Evolutionary conservation across 805 yeast species (phyloP).

Genomic region (Spathaspora passalidarum): DNA sequence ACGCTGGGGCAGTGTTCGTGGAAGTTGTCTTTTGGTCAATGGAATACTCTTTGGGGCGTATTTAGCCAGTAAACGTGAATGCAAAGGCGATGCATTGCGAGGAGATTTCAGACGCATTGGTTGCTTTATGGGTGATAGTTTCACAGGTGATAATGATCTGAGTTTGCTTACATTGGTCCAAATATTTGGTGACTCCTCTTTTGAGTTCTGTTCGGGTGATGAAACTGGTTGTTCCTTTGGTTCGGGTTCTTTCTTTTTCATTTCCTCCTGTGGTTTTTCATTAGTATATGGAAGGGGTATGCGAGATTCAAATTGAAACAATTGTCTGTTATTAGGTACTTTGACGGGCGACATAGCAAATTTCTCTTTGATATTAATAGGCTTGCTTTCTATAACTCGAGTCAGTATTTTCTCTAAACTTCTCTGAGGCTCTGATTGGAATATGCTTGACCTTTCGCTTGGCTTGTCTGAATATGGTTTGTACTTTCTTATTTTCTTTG

Average conservation of each 20-base stretch:
- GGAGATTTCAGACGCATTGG: not conserved
- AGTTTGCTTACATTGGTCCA: constrained; percentile 4
- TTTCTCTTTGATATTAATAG: constrained; percentile 3
- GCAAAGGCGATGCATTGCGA: not conserved
- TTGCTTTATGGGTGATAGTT: not conserved
- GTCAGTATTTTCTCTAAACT: not conserved
- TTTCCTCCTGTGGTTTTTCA: not conserved
- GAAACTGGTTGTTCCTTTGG: not conserved
- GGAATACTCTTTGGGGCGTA: not conserved
- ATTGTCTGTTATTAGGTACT: constrained; percentile 4
- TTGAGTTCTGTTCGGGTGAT: not conserved
- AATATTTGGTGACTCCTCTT: constrained; percentile 1
- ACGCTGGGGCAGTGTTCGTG: not conserved
- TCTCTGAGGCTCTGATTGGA: not conserved
- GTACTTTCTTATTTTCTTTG: constrained; percentile 2
- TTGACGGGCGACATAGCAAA: constrained; percentile 10
- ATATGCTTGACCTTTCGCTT: not conserved
- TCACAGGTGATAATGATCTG: constrained; percentile 6
- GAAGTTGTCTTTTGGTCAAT: not conserved
- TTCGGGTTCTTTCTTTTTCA: not conserved
- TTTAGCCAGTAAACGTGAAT: not conserved
- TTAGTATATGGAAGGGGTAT: not conserved
- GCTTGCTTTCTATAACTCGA: constrained; percentile 1
- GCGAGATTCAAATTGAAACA: constrained; percentile 1
- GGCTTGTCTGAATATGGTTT: not conserved